Base-by-base conservation (phyloP, 768 basidiomycete species). In the Suillus decipiens region DNA sequence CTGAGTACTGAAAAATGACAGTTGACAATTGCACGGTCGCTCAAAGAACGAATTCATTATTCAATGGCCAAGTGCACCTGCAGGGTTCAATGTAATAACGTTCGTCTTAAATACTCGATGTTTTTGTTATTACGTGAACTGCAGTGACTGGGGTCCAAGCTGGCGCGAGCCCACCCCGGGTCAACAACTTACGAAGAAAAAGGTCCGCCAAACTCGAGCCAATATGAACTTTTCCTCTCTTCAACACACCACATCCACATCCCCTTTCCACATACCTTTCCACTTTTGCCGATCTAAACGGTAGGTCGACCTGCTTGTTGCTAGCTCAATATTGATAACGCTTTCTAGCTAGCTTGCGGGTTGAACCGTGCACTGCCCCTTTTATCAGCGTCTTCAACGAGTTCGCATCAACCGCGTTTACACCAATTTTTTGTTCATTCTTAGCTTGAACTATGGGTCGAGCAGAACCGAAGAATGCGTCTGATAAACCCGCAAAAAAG, bases 401-500 rank as follows among this genome's bases (percentile, higher is more conserved):
- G 66, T 59, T 65, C 66, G 63, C 42, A 60, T 54, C 58, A 41
- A 62, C 64, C 24, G 53, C 69, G 3, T 47, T 56, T 62, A 61
- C 43, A 19, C 19, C 31, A 53, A 34, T 63, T 28, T 28, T 28
- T 28, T 62, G 11, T 28, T 56, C 64, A 51, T 48, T 10, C 56
- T 28, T 57, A 57, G 60, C 59, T 59, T 60, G 47, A 69, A 67
- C 68, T 42, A 84, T 86, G 84, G 73, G 82, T 36, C 79, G 78
- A 42, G 68, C 80, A 51, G 74, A 76, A 63, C 67, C 76, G 50
- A 82, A 82, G 64, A 69, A 76, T 42, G 65, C 76, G 3, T 60
- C 79, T n/a, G 81, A 81, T 61, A 85, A 83, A 71, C 79, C 80
- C 1, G 73, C 76, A n/a, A 86, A 81, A 75, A 89, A 87, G 70